Conservation (phyloP, 169 alveolate genomes). For the Besnoitia besnoiti region DNA sequence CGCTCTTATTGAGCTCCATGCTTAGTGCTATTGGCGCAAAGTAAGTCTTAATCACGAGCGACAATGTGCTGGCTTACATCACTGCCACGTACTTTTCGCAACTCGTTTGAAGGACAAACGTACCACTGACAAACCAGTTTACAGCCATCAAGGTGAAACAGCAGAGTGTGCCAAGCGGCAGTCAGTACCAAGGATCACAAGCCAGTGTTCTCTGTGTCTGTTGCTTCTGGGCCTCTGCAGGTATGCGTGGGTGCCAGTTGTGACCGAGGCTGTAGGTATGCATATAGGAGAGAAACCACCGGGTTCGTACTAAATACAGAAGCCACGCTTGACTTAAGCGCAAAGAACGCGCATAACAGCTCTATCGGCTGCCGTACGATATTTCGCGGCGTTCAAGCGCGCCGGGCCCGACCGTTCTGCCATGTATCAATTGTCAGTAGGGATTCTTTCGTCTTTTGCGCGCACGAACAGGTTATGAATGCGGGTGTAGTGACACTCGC, state of each 20-base stretch:
- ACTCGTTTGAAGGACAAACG: too few species aligned
- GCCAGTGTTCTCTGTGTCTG: neutral
- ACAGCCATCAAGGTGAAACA: too few species aligned
- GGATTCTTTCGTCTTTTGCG: neutral
- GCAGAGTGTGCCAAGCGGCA: too few species aligned
- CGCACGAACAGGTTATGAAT: neutral
- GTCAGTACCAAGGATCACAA: too few species aligned
- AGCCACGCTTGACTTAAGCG: neutral
- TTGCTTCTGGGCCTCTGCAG: neutral
- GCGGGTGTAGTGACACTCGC: neutral
- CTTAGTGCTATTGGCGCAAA: neutral
- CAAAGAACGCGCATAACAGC: neutral
- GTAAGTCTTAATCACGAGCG: too few species aligned
- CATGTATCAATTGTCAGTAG: neutral
- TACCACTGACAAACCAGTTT: too few species aligned
- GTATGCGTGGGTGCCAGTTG: conserved; percentile 51
- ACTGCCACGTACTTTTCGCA: too few species aligned
- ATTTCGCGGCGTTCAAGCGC: too few species aligned
- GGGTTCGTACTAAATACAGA: neutral
- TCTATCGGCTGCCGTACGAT: neutral
- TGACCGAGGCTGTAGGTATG: conserved; percentile 58
- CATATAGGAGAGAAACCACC: conserved; percentile 57
- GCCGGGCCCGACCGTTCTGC: too few species aligned
- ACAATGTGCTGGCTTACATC: too few species aligned
- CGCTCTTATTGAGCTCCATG: neutral